These are phyloP conservation scores for Lichtheimia hyalospora DNA, from an alignment of 371 early-diverging fungal genomes.

Conservation along the genomic window DNA sequence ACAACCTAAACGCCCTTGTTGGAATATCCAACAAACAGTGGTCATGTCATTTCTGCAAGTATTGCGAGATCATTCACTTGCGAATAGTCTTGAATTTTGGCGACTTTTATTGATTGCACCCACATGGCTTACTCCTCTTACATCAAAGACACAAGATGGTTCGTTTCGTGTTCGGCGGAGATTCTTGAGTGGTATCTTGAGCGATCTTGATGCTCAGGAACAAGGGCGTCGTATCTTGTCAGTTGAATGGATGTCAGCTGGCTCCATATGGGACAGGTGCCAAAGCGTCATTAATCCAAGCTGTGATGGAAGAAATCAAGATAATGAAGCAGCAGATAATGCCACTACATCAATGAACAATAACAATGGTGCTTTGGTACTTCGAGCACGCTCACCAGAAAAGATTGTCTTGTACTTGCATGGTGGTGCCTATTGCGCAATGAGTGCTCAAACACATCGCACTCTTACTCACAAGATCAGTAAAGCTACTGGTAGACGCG, in stretches of 20 bases:
- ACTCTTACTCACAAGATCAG: constrained; percentile 58
- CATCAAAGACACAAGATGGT: constrained; percentile 21
- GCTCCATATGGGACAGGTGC: constrained; percentile 21
- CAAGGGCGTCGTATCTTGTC: constrained; percentile 17
- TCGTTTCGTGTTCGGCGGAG: constrained; percentile 21
- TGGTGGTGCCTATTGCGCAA: constrained; percentile 66
- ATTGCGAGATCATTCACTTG: constrained; percentile 26
- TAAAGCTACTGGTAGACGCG: constrained; percentile 41
- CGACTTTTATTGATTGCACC: constrained; percentile 31
- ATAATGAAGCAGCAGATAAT: background rate
- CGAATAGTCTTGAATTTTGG: constrained; percentile 36
- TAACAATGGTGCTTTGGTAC: constrained; percentile 8
- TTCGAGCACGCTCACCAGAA: constrained; percentile 25
- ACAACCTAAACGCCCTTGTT: constrained; percentile 34
- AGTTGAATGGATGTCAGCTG: constrained; percentile 41
- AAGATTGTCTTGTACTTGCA: constrained; percentile 65
- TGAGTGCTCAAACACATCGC: constrained; percentile 63
- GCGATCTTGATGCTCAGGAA: constrained; percentile 22
- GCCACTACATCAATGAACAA: background rate
- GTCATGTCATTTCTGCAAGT: constrained; percentile 36
- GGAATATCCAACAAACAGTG: constrained; percentile 41
- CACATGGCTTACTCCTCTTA: constrained; percentile 23
- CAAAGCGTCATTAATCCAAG: constrained; percentile 13
- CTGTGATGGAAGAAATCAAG: constrained; percentile 3
- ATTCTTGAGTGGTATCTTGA: constrained; percentile 28